Base-by-base conservation (phyloP, 2,329 filamentous ascomycete species). In the Calcarisporium arbuscula region DNA sequence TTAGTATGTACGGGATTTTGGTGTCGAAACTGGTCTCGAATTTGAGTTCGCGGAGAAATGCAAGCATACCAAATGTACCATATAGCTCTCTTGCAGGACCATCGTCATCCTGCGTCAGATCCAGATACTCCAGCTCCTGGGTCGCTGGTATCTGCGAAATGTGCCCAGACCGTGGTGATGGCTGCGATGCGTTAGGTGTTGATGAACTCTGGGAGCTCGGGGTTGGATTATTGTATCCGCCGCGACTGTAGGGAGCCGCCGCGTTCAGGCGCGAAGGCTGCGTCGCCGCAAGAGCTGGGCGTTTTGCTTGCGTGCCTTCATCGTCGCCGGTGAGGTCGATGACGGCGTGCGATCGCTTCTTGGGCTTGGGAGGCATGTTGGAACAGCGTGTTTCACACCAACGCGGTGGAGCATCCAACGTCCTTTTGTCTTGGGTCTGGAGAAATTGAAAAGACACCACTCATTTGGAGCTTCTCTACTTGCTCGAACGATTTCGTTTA, bases 71-170 rank as follows among this genome's bases (percentile, higher is more conserved):
- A 28, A 69, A 52, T 11, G 56, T 60, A 8, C 69, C 68, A 32
- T 74, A 74, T 9, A 71, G 49, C 41, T 74, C 70, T 11, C 53
- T 52, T 15, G 42, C 43, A 2, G 61, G 58, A 2, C 52, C 58
- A 17, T 70, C 62, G 18, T 61, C 56, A 5, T 54, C 54, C 46
- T 72, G 68, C 1, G 64, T 67, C 22, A 68, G 48, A 30, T 68
- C 67, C 19, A 67, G 44, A 9, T 49, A 46, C 6, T 68, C 64
- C 5, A 58, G 56, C 22, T 68, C 64, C n/a, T 46, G 36, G 6
- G 38, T 35, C 6, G 28, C 25, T 6, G 15, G n/a, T n/a, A n/a
- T 20, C 19, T 38, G 38, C 28, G 38, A 37, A 12, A 29, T 21
- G 8, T n/a, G n/a, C n/a, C 28, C 34, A 4, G 32, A 36, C 19